Percentiles rank a stretch among this genome's conserved stretches.
These are phyloP conservation scores for Phaeosphaeria sp. DNA, from an alignment of 2,329 filamentous ascomycete species.

Conservation along the genomic window DNA sequence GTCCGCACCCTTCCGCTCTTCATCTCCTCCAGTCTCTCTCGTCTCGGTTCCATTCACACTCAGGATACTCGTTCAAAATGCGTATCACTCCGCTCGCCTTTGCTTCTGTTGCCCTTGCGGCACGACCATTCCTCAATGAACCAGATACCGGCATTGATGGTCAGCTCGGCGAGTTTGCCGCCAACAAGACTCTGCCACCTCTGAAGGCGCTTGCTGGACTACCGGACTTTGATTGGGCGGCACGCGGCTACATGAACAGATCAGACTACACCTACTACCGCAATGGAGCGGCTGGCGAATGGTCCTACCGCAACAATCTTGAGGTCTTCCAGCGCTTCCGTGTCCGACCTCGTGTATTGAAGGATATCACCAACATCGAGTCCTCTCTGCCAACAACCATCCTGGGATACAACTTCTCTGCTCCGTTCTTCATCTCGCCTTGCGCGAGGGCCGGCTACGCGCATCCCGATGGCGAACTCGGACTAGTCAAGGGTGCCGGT, in stretches of 20 bases:
- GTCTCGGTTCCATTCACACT: not conserved
- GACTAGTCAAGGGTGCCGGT: constrained; percentile 58
- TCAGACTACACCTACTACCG: constrained; percentile 64
- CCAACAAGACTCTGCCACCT: constrained; percentile 50
- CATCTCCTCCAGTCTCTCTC: not conserved
- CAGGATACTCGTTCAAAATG: constrained; percentile 20
- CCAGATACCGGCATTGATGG: constrained; percentile 42
- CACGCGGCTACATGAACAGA: constrained; percentile 56
- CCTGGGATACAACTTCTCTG: constrained; percentile 60
- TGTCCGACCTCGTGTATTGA: constrained; percentile 57
- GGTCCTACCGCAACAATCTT: constrained; percentile 63
- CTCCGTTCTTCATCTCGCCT: constrained; percentile 63
- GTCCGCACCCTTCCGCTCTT: not conserved
- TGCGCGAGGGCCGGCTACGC: constrained; percentile 49
- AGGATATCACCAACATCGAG: constrained; percentile 56
- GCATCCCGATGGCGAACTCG: constrained; percentile 56
- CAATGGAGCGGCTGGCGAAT: constrained; percentile 63
- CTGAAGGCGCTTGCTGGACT: constrained; percentile 57
- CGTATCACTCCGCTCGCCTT: constrained; percentile 22
- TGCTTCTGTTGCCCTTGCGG: constrained; percentile 34
- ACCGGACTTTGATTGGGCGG: constrained; percentile 62
- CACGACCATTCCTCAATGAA: constrained; percentile 43
- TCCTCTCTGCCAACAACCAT: constrained; percentile 53
- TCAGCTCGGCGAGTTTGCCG: constrained; percentile 17
- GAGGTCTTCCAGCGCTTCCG: constrained; percentile 60